Evolutionary conservation across 768 basidiomycete genomes (phyloP).

Genomic region (Lactifluus piperatus): DNA sequence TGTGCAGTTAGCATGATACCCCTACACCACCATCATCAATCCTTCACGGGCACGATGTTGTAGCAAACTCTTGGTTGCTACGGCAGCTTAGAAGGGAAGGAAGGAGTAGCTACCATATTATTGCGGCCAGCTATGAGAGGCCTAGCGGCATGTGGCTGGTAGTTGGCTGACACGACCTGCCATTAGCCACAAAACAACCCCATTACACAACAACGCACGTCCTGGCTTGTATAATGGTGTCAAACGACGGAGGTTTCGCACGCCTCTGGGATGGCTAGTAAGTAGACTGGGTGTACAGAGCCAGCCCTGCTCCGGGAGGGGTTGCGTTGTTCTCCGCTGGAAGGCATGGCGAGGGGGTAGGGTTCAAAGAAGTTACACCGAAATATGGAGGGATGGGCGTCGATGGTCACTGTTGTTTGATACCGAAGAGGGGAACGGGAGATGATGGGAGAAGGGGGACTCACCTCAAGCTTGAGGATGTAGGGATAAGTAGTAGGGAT

Average conservation of each 20-base stretch:
- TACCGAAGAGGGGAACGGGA: background rate
- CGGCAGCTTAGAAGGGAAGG: background rate
- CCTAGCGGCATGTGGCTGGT: background rate
- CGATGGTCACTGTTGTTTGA: background rate
- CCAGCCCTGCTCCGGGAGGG: background rate
- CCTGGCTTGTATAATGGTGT: background rate
- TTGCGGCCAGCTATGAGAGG: background rate
- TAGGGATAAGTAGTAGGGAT: background rate
- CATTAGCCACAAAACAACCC: background rate
- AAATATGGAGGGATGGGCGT: background rate
- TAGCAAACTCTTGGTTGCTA: background rate
- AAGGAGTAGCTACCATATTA: background rate
- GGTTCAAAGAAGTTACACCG: background rate
- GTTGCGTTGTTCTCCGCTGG: background rate
- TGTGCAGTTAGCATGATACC: background rate
- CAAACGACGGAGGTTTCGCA: background rate
- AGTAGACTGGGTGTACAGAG: background rate
- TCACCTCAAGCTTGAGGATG: background rate
- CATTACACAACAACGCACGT: background rate
- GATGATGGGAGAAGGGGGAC: background rate
- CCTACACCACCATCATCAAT: background rate
- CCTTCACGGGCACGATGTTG: background rate
- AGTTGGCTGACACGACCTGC: background rate
- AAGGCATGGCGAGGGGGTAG: too few relatives aligned
- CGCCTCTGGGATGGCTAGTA: too few relatives aligned